phyloP scores from a whole-genome alignment of 139 green algal species.

The Microglena sp. region DNA sequence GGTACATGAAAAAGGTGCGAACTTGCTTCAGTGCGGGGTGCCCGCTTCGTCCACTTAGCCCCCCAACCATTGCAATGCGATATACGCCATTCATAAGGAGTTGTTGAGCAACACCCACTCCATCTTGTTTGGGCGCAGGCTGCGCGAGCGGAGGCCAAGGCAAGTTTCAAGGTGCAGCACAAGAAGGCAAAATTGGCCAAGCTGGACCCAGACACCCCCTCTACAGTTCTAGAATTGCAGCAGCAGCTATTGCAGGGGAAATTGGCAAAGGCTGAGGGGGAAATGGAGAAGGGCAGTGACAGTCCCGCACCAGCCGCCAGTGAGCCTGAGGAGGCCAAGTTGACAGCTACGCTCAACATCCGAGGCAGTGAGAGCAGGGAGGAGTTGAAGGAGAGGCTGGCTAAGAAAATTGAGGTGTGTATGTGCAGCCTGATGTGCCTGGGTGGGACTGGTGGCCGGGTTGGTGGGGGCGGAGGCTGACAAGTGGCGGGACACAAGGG shows the following conservation, averaged over 20 bases:
- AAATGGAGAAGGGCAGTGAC: background rate
- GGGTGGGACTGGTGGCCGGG: too few species aligned
- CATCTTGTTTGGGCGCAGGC: too few species aligned
- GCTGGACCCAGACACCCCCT: constrained; percentile 48
- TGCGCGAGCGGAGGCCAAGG: constrained; percentile 36
- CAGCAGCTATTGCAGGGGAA: constrained; percentile 8
- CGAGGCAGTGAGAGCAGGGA: constrained; percentile 11
- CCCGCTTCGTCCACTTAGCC: too few species aligned
- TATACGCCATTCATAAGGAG: too few species aligned
- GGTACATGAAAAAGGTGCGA: constrained; percentile 41
- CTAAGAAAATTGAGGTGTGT: constrained; percentile 28
- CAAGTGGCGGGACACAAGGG: background rate
- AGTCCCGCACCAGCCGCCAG: background rate
- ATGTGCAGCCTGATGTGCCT: too few species aligned
- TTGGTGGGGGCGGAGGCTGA: too few species aligned
- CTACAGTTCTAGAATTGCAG: constrained; percentile 44
- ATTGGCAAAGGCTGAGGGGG: background rate
- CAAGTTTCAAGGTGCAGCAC: constrained; percentile 45
- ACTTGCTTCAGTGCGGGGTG: too few species aligned
- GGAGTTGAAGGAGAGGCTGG: constrained; percentile 48
- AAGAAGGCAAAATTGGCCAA: constrained; percentile 48
- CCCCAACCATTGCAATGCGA: too few species aligned
- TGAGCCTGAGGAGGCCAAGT: background rate
- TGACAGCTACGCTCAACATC: background rate
- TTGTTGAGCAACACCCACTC: too few species aligned